These are phyloP conservation scores for Phytopythium cucurbitacearum DNA, from an alignment of 352 stramenopile species.

Conservation along the genomic window DNA sequence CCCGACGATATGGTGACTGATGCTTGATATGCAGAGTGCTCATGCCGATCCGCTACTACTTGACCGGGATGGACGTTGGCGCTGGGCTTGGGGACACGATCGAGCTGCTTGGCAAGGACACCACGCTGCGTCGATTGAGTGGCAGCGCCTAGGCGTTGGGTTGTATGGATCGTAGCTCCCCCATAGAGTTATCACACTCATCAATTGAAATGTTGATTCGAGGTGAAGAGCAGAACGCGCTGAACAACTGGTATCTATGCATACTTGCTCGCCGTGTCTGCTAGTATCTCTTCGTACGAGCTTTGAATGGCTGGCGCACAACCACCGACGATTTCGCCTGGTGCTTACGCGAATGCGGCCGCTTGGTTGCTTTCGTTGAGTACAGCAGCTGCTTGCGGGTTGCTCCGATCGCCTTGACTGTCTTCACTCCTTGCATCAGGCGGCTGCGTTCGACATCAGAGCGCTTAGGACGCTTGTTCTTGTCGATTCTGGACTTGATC, in stretches of 20 bases:
- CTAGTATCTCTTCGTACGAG: conserved; percentile 32
- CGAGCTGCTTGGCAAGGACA: conserved; percentile 63
- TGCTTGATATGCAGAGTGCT: conserved; percentile 38
- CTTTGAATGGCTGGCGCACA: conserved; percentile 39
- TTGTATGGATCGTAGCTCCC: too few relatives aligned
- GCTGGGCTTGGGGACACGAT: conserved; percentile 81
- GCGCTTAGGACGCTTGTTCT: conserved; percentile 1
- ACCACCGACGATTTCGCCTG: conserved; percentile 24
- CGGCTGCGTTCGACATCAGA: conserved; percentile 11
- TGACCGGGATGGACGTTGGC: conserved; percentile 84
- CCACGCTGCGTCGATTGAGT: conserved; percentile 44
- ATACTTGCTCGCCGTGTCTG: conserved; percentile 6
- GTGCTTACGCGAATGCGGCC: conserved; percentile 16
- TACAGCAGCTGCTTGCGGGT: conserved; percentile 16
- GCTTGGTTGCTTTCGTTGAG: conserved; percentile 10
- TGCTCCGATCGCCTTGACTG: conserved; percentile 26
- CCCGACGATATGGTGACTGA: neutral
- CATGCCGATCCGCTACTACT: conserved; percentile 86
- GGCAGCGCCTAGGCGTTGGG: neutral
- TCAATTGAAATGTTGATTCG: neutral
- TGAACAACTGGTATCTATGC: conserved; percentile 14
- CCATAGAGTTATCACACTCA: conserved; percentile 17
- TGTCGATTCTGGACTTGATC: conserved; percentile 11
- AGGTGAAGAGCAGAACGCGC: neutral
- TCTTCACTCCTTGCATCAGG: conserved; percentile 12